These are phyloP conservation scores for Gnomoniopsis smithogilvyi DNA, from an alignment of 2,329 filamentous ascomycete species.

Conservation along the genomic window DNA sequence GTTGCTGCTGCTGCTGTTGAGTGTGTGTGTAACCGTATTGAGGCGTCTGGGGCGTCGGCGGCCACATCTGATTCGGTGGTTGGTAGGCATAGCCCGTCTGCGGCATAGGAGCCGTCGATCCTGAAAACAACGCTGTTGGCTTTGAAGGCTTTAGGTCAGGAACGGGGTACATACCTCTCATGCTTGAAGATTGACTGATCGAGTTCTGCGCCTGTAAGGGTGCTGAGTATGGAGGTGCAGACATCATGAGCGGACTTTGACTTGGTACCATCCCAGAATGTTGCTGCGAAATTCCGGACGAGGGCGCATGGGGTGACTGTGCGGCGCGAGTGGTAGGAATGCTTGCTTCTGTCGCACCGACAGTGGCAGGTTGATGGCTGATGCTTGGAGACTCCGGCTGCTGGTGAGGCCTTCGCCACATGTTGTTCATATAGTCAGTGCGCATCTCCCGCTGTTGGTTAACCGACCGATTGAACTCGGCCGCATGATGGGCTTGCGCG, in stretches of 20 bases:
- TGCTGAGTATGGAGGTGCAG: conserved; percentile 64
- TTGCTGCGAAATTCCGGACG: conserved; percentile 49
- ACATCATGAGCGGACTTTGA: conserved; percentile 65
- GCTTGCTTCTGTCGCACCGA: conserved; percentile 40
- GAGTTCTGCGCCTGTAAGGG: conserved; percentile 68
- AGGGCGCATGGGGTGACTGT: conserved; percentile 56
- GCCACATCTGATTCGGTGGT: conserved; percentile 61
- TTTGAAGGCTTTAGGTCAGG: conserved; percentile 63
- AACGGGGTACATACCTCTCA: conserved; percentile 65
- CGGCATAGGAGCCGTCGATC: conserved; percentile 48
- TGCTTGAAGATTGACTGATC: conserved; percentile 65
- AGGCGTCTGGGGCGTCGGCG: conserved; percentile 61
- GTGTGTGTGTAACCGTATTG: conserved; percentile 55
- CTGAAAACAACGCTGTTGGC: conserved; percentile 58
- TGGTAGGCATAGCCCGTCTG: conserved; percentile 62
- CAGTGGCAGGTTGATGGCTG: conserved; percentile 37
- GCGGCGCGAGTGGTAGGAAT: conserved; percentile 50
- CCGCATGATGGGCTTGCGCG: conserved; percentile 81
- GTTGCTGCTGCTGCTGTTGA: conserved; percentile 31
- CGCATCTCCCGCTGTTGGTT: conserved; percentile 78
- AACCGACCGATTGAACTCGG: conserved; percentile 84
- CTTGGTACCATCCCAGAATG: conserved; percentile 53
- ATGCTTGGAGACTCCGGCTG: conserved; percentile 54
- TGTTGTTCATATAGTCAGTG: conserved; percentile 72
- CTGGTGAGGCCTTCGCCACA: conserved; percentile 83